Conservation (phyloP, 441 rosid species). For the Adansonia gregorii region DNA sequence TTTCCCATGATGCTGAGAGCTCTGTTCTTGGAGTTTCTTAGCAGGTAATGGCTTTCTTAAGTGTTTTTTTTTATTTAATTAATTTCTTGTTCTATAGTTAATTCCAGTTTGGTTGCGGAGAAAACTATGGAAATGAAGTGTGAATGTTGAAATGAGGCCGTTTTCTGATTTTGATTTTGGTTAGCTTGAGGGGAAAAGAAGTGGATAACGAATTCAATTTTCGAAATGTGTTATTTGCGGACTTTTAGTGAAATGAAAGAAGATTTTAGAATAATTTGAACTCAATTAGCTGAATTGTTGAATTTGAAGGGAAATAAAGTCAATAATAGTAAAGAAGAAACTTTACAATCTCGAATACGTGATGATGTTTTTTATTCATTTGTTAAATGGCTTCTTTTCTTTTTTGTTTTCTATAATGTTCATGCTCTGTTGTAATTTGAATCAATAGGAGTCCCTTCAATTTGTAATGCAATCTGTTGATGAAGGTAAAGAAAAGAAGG, state of each 20-base stretch:
- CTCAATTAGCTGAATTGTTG: background rate
- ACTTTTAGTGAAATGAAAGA: background rate
- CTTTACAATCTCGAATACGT: background rate
- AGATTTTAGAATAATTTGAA: background rate
- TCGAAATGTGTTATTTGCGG: background rate
- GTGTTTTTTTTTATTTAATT: background rate
- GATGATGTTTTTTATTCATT: background rate
- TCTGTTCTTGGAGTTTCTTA: conserved; percentile 30
- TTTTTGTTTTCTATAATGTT: conserved; percentile 21
- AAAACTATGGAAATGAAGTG: conserved; percentile 17
- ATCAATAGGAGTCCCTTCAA: conserved; percentile 27
- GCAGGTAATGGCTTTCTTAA: conserved; percentile 30
- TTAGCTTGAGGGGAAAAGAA: background rate
- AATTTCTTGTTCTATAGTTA: background rate
- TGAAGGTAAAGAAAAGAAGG: conserved; percentile 44
- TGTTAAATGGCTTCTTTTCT: background rate
- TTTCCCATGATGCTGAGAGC: conserved; percentile 26
- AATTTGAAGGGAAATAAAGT: conserved; percentile 8
- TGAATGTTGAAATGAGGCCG: conserved; percentile 19
- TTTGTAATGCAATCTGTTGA: conserved; percentile 66
- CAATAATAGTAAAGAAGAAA: background rate
- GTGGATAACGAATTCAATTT: background rate
- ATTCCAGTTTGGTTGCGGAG: conserved; percentile 27
- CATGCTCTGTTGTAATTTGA: conserved; percentile 28
- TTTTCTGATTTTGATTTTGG: conserved; percentile 14